Evolutionary conservation across 371 early-diverging fungal genomes (phyloP).

Genomic region (Parasitella parasitica): DNA sequence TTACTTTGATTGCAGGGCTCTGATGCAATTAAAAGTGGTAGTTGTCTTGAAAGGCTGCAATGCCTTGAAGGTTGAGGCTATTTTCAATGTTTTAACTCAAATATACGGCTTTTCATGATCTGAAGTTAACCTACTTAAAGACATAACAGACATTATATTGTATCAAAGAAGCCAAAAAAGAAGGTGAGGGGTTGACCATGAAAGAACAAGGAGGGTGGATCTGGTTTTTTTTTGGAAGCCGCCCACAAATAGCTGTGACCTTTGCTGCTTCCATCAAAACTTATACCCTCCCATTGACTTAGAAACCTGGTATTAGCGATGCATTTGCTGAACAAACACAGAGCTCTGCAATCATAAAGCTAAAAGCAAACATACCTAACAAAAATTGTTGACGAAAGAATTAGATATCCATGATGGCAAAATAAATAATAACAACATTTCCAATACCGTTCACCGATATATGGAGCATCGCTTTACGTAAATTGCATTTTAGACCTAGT

Average conservation of each 20-base stretch:
- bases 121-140: constrained; percentile 7
- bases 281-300: no score
- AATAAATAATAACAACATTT: no score
- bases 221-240: neutral
- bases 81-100: no score
- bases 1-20: constrained; percentile 19
- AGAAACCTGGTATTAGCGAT: no score
- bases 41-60: constrained; percentile 22
- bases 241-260: neutral
- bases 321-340: no score
- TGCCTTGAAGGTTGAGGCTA: constrained; percentile 22
- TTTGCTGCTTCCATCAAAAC: neutral
- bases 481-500: no score
- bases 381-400: no score
- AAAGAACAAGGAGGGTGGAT: neutral
- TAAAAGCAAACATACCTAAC: no score
- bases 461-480: no score
- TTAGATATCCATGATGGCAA: no score
- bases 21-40: constrained; percentile 4
- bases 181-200: neutral
- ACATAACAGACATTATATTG: constrained; percentile 15
- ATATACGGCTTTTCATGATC: neutral
- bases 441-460: no score
- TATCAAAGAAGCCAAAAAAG: neutral
- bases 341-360: no score